Evolutionary conservation across 2,329 filamentous ascomycete genomes (phyloP).

Genomic region (Phialophora macrospora): DNA sequence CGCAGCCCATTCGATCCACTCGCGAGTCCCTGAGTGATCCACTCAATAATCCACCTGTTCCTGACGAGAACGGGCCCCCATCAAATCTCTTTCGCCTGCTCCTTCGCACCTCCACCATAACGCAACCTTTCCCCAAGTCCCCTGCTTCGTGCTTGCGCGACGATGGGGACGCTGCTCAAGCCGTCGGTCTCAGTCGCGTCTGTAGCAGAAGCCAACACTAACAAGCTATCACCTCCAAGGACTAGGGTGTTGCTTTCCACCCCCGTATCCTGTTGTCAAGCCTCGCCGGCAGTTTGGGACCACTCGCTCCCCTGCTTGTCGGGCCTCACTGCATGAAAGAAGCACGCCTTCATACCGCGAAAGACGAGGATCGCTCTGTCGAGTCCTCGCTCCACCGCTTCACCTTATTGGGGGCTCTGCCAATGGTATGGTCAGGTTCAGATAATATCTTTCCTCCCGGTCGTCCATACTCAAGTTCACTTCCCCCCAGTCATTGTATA

Average conservation of each 20-base stretch:
- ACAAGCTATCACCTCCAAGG: constrained; percentile 20
- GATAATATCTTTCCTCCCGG: constrained; percentile 31
- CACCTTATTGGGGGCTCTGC: constrained; percentile 17
- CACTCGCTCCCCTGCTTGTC: constrained; percentile 26
- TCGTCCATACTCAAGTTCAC: not conserved
- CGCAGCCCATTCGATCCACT: constrained; percentile 25
- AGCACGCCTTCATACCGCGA: constrained; percentile 14
- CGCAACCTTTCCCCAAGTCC: constrained; percentile 23
- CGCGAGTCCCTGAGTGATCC: constrained; percentile 11
- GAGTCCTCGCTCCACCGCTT: constrained; percentile 26
- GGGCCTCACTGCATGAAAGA: constrained; percentile 13
- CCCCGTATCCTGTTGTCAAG: constrained; percentile 28
- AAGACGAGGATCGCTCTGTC: constrained; percentile 19
- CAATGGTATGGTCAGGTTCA: constrained; percentile 23
- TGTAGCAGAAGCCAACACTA: constrained; percentile 24
- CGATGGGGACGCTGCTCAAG: constrained; percentile 28
- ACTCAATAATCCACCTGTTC: constrained; percentile 28
- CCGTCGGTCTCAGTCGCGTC: constrained; percentile 35
- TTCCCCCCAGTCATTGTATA: constrained; percentile 22
- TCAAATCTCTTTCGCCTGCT: constrained; percentile 37
- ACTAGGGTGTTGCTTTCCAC: constrained; percentile 19
- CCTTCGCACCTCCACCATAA: constrained; percentile 34
- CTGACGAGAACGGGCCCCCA: constrained; percentile 29
- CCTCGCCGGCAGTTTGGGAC: constrained; percentile 33
- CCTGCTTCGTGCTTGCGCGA: constrained; percentile 28